Evolutionary conservation across 495 filamentous ascomycete genomes (phyloP).

Genomic region (Ascodesmis nigricans): DNA sequence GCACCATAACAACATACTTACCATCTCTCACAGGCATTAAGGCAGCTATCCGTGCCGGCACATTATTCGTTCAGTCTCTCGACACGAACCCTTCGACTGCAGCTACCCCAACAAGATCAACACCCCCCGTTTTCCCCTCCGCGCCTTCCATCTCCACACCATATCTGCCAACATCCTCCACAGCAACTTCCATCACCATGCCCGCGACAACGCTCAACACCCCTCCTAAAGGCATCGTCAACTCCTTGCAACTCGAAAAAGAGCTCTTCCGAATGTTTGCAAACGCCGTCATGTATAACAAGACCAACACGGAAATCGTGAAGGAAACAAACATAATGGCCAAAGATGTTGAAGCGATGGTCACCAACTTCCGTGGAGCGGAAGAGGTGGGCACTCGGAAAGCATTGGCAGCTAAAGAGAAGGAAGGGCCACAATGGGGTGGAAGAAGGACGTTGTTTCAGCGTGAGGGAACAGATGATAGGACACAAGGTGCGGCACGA

Average conservation of each 20-base stretch:
- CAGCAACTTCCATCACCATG: slow-evolving; percentile 34
- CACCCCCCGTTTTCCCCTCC: too few relatives aligned
- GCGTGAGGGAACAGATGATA: background rate
- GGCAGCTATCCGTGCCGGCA: slow-evolving; percentile 40
- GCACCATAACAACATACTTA: background rate
- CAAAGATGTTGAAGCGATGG: slow-evolving; percentile 27
- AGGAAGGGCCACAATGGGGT: slow-evolving; percentile 12
- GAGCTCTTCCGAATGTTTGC: slow-evolving; percentile 95
- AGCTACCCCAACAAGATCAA: slow-evolving; percentile 29
- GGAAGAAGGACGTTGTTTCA: background rate
- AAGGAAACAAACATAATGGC: slow-evolving; percentile 21
- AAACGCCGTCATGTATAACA: slow-evolving; percentile 94
- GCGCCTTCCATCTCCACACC: too few relatives aligned
- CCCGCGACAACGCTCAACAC: slow-evolving; percentile 41
- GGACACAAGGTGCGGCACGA: too few relatives aligned
- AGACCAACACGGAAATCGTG: slow-evolving; percentile 20
- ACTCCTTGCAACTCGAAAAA: slow-evolving; percentile 80
- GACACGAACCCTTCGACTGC: slow-evolving; percentile 20
- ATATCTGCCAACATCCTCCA: slow-evolving; percentile 37
- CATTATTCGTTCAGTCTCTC: slow-evolving; percentile 25
- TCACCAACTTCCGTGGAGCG: slow-evolving; percentile 28
- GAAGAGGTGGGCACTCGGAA: slow-evolving; percentile 22
- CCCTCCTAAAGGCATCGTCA: slow-evolving; percentile 79
- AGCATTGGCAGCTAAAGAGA: slow-evolving; percentile 29
- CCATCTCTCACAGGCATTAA: slow-evolving; percentile 33